Percentiles rank a stretch among this genome's conserved stretches.
Evolutionary conservation across 31 red algal species (phyloP).

Genomic region (Porphyra umbilicalis): DNA sequence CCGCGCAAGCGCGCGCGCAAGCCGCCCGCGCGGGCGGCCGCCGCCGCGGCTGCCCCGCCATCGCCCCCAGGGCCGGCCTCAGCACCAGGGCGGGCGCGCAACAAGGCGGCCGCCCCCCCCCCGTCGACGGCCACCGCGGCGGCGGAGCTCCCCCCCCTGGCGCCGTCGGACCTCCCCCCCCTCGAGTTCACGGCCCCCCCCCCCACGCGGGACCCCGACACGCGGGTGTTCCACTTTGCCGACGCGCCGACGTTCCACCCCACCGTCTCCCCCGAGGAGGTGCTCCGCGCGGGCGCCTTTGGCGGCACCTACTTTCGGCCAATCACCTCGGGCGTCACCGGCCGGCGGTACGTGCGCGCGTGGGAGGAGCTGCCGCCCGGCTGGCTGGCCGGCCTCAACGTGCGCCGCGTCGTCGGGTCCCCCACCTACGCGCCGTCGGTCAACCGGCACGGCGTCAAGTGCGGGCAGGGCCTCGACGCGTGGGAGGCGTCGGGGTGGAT

Average conservation of each 20-base stretch:
- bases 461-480: slow-evolving; percentile 20
- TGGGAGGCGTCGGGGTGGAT: slow-evolving; percentile 36
- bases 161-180: background rate
- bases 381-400: slow-evolving; percentile 20
- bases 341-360: slow-evolving; percentile 2
- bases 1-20: background rate
- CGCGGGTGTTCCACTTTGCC: background rate
- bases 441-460: slow-evolving; percentile 10
- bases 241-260: slow-evolving; percentile 16
- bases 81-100: too few relatives aligned
- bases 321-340: slow-evolving; percentile 7
- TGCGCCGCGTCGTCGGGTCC: slow-evolving; percentile 3
- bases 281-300: slow-evolving; percentile 19
- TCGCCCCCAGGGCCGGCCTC: too few relatives aligned
- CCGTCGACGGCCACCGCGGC: background rate
- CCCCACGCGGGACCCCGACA: background rate
- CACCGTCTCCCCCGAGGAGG: slow-evolving; percentile 26
- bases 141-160: background rate
- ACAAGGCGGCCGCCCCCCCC: background rate
- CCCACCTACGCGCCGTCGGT: background rate
- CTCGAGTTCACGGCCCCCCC: background rate
- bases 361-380: slow-evolving; percentile 17
- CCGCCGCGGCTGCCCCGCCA: background rate
- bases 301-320: slow-evolving; percentile 42
- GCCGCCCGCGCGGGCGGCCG: background rate